Evolutionary conservation across 805 yeast species (phyloP).

Genomic region (Starmerella stellata): DNA sequence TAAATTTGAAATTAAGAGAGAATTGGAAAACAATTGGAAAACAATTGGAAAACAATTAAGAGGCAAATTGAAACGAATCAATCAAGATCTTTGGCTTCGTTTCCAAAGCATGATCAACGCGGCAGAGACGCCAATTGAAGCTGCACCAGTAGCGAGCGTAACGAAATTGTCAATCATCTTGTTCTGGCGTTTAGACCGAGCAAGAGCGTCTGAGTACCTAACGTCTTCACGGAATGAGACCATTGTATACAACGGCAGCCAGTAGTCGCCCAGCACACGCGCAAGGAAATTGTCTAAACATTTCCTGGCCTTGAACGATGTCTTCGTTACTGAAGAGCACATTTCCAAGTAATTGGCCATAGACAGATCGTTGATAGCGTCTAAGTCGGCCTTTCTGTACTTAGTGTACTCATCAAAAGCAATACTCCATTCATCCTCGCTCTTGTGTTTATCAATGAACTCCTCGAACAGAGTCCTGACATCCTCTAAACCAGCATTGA

Average conservation of each 20-base stretch:
- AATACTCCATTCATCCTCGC: constrained; percentile 18
- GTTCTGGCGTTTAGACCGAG: constrained; percentile 37
- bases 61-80: too few relatives aligned
- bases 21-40: too few relatives aligned
- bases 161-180: constrained; percentile 1
- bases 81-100: too few relatives aligned
- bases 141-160: not conserved
- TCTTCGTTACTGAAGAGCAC: constrained; percentile 60
- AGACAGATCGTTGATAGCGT: constrained; percentile 62
- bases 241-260: constrained; percentile 87
- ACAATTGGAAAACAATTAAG: too few relatives aligned
- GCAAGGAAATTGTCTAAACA: constrained; percentile 49
- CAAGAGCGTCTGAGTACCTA: constrained; percentile 50
- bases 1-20: too few relatives aligned
- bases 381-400: constrained; percentile 44
- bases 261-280: constrained; percentile 36
- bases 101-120: too few relatives aligned
- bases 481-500: constrained; percentile 93
- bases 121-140: constrained; percentile 1
- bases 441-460: constrained; percentile 23
- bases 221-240: constrained; percentile 76
- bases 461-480: constrained; percentile 44
- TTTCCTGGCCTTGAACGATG: constrained; percentile 45
- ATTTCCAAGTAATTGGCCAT: constrained; percentile 68
- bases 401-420: constrained; percentile 42